These are phyloP conservation scores for Wickerhamiella siamensis DNA, from an alignment of 805 yeast species.

Conservation along the genomic window DNA sequence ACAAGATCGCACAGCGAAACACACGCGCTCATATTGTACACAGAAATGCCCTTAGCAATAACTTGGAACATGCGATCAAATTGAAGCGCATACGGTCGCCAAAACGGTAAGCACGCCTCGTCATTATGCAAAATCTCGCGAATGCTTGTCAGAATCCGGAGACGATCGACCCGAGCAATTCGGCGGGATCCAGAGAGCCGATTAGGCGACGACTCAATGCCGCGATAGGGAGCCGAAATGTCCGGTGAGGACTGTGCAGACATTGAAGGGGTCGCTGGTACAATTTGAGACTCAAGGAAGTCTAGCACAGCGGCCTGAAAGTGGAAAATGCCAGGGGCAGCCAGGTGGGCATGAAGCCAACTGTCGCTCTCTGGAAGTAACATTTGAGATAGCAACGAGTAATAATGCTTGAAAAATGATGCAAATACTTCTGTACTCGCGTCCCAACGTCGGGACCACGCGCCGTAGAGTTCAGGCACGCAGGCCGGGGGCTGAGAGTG, in stretches of 20 bases:
- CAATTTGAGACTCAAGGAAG: slow-evolving; percentile 13
- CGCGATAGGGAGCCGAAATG: neutral
- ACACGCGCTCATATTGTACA: slow-evolving; percentile 27
- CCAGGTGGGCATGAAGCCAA: slow-evolving; percentile 12
- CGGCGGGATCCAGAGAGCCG: neutral
- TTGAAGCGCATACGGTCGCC: slow-evolving; percentile 21
- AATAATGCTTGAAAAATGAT: slow-evolving; percentile 31
- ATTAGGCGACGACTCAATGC: neutral
- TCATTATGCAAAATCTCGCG: slow-evolving; percentile 28
- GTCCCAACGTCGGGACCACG: slow-evolving; percentile 27
- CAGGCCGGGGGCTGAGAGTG: slow-evolving; percentile 8
- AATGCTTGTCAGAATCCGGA: slow-evolving; percentile 23
- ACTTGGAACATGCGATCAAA: slow-evolving; percentile 28
- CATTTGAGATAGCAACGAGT: slow-evolving; percentile 21
- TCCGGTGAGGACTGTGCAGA: neutral
- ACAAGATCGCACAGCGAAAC: slow-evolving; percentile 27
- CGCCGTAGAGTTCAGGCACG: slow-evolving; percentile 18
- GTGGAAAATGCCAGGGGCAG: slow-evolving; percentile 23
- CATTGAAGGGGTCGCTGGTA: neutral
- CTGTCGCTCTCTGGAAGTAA: slow-evolving; percentile 13
- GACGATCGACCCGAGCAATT: slow-evolving; percentile 20
- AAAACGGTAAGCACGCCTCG: slow-evolving; percentile 21
- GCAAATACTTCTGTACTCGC: slow-evolving; percentile 26
- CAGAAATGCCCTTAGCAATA: slow-evolving; percentile 22
- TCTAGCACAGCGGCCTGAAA: slow-evolving; percentile 19